Evolutionary conservation across 2,329 filamentous ascomycete genomes (phyloP).

Genomic region (Verticillium albo-atrum): DNA sequence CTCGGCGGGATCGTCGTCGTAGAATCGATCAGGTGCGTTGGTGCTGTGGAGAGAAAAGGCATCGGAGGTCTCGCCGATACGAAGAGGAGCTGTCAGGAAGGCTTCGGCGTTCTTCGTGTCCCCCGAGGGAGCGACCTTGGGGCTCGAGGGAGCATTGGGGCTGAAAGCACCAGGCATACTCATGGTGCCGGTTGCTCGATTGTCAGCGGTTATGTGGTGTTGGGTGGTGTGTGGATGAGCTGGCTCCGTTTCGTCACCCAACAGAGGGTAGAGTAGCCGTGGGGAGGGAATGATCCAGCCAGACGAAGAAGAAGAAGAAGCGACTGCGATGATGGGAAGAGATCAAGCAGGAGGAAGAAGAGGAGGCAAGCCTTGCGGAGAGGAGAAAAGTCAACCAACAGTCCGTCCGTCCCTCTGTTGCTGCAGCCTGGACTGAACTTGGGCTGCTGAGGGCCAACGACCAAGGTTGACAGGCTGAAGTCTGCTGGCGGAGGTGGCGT

Average conservation of each 20-base stretch:
- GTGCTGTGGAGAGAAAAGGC: slow-evolving; percentile 19
- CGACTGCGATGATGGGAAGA: too few relatives aligned
- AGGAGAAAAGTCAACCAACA: too few relatives aligned
- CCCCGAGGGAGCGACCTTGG: not conserved
- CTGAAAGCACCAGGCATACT: slow-evolving; percentile 14
- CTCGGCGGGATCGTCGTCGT: slow-evolving; percentile 31
- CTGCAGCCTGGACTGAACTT: not conserved
- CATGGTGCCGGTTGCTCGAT: slow-evolving; percentile 5
- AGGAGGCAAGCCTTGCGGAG: too few relatives aligned
- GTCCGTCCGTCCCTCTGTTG: too few relatives aligned
- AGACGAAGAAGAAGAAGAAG: too few relatives aligned
- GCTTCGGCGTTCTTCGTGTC: slow-evolving; percentile 4
- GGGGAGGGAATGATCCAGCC: too few relatives aligned
- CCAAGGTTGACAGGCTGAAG: not conserved
- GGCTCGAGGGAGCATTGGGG: slow-evolving; percentile 6
- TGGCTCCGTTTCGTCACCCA: too few relatives aligned
- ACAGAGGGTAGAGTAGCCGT: too few relatives aligned
- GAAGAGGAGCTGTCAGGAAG: slow-evolving; percentile 4
- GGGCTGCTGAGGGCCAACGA: not conserved
- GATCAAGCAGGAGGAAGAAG: too few relatives aligned
- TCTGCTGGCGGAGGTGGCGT: not conserved
- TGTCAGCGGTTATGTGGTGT: not conserved
- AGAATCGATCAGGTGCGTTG: slow-evolving; percentile 19
- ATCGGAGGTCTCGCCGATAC: slow-evolving; percentile 19
- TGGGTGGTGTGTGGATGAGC: too few relatives aligned